phyloP scores from a whole-genome alignment of 805 yeast species.

The Saccharomycopsis guyanensis region DNA sequence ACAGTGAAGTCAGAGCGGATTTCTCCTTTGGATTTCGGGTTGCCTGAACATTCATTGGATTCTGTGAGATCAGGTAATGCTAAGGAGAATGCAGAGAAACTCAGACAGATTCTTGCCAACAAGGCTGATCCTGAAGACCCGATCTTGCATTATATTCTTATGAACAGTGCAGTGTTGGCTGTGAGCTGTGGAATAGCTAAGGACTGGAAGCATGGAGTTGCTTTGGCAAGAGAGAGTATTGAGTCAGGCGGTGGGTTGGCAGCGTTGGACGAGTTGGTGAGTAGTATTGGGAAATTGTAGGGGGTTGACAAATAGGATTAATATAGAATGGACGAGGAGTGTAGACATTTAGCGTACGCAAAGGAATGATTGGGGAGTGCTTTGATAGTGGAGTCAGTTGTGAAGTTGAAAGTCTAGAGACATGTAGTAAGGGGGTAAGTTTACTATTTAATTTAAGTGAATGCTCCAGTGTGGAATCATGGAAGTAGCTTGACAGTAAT shows the following conservation, averaged over 20 bases:
- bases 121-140: conserved; percentile 47
- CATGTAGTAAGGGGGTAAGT: too few relatives aligned
- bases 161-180: conserved; percentile 85
- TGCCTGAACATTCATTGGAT: conserved; percentile 60
- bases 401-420: too few relatives aligned
- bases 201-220: conserved; percentile 73
- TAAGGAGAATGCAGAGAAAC: conserved; percentile 62
- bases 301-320: too few relatives aligned
- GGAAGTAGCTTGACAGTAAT: too few relatives aligned
- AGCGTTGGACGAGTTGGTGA: conserved; percentile 37
- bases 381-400: too few relatives aligned
- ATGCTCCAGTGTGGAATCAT: too few relatives aligned
- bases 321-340: too few relatives aligned
- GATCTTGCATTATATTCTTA: conserved; percentile 77
- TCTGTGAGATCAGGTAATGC: conserved; percentile 83
- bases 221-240: conserved; percentile 62
- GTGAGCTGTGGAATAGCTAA: conserved; percentile 63
- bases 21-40: conserved; percentile 73
- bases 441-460: too few relatives aligned
- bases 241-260: conserved; percentile 55
- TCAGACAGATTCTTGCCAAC: conserved; percentile 38
- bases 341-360: too few relatives aligned
- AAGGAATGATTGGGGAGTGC: too few relatives aligned
- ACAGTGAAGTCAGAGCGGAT: conserved; percentile 38
- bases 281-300: too few relatives aligned